Evolutionary conservation across 306 rosid species (phyloP).

Genomic region (Arachis hypogaea): DNA sequence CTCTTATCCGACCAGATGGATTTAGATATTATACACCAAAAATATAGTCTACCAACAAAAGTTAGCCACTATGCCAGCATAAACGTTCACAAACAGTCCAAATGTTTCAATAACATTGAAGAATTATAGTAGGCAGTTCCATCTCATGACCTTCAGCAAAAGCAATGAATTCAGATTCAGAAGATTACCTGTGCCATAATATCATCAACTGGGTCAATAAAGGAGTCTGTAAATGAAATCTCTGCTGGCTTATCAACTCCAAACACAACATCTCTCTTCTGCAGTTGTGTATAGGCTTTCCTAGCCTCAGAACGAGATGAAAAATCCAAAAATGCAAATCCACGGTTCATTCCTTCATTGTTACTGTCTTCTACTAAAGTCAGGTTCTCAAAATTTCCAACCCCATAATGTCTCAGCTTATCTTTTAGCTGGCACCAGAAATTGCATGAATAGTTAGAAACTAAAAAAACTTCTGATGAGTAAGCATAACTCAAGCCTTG

Average conservation of each 20-base stretch:
- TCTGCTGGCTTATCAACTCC: constrained; percentile 92
- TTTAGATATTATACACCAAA: not conserved
- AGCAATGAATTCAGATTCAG: constrained; percentile 40
- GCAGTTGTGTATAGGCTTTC: constrained; percentile 84
- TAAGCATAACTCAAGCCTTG: constrained; percentile 32
- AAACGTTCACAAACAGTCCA: constrained; percentile 25
- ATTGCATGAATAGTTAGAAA: constrained; percentile 45
- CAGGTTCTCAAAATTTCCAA: constrained; percentile 77
- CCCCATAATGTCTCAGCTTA: constrained; percentile 89
- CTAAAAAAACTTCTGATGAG: constrained; percentile 34
- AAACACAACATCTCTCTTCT: constrained; percentile 84
- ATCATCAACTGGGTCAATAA: constrained; percentile 83
- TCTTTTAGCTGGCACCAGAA: constrained; percentile 77
- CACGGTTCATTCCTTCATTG: constrained; percentile 84
- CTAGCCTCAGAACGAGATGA: constrained; percentile 85
- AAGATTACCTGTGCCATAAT: constrained; percentile 85
- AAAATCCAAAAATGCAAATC: constrained; percentile 93
- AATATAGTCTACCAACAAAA: not conserved
- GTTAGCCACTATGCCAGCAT: constrained; percentile 2
- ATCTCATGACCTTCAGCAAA: constrained; percentile 22
- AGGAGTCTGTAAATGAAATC: constrained; percentile 90
- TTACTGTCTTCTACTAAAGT: constrained; percentile 84
- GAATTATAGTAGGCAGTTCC: constrained; percentile 20
- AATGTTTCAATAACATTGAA: constrained; percentile 24
- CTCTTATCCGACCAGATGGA: not conserved